Conservation (phyloP, 2,329 filamentous ascomycete species). For the Phyllosticta citribraziliensis region DNA sequence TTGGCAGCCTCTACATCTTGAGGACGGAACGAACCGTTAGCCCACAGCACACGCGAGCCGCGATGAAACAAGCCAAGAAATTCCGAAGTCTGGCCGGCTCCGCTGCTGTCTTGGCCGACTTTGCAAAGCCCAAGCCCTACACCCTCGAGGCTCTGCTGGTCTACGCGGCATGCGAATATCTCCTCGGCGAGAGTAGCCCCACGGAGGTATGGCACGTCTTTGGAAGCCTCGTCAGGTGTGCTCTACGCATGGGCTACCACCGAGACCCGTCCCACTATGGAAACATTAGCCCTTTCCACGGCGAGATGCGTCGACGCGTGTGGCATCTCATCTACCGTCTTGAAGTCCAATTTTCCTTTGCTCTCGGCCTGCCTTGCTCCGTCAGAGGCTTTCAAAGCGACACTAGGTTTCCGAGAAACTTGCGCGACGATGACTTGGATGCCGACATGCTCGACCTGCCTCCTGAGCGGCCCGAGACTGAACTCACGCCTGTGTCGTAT, state of each 20-base stretch:
- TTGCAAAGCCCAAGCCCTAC: slow-evolving; percentile 20
- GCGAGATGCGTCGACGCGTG: slow-evolving; percentile 38
- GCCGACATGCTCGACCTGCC: slow-evolving; percentile 27
- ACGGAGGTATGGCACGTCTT: slow-evolving; percentile 33
- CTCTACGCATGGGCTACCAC: slow-evolving; percentile 37
- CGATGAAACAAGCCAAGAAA: slow-evolving; percentile 18
- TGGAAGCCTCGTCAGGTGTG: slow-evolving; percentile 30
- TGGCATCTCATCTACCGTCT: slow-evolving; percentile 36
- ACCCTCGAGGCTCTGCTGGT: slow-evolving; percentile 18
- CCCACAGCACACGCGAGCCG: not conserved
- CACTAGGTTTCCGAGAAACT: slow-evolving; percentile 34
- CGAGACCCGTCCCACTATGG: slow-evolving; percentile 35
- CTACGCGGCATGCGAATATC: slow-evolving; percentile 13
- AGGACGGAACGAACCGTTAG: slow-evolving; percentile 11
- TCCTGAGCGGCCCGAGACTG: slow-evolving; percentile 10
- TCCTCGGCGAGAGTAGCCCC: slow-evolving; percentile 19
- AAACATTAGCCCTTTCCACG: slow-evolving; percentile 30
- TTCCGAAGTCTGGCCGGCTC: slow-evolving; percentile 19
- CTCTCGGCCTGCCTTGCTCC: slow-evolving; percentile 42
- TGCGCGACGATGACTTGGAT: slow-evolving; percentile 36
- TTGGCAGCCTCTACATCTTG: slow-evolving; percentile 25
- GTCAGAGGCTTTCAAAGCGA: slow-evolving; percentile 34
- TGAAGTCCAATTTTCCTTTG: slow-evolving; percentile 38
- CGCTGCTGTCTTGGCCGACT: slow-evolving; percentile 22
- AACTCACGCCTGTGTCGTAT: slow-evolving; percentile 10